Percentiles rank a stretch among this genome's conserved stretches.
Evolutionary conservation across 805 yeast genomes (phyloP).

Genomic region (Metschnikowia cubensis): DNA sequence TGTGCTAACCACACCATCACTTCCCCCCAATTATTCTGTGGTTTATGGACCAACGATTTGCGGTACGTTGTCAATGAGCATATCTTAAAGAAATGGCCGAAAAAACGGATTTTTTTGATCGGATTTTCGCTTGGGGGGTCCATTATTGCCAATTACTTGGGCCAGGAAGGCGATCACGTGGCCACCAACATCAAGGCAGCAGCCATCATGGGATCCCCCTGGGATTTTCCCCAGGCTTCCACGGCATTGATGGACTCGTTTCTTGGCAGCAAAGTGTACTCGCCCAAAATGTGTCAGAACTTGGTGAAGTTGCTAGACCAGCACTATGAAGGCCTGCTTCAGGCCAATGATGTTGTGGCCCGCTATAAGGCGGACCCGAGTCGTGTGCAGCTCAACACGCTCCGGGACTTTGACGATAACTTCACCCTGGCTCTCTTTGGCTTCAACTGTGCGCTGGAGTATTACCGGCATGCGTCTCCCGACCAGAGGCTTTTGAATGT

Average conservation of each 20-base stretch:
- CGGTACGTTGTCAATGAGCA: constrained; percentile 52
- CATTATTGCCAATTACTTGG: constrained; percentile 61
- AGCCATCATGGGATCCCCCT: constrained; percentile 60
- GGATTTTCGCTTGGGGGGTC: constrained; percentile 77
- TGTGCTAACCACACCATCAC: constrained; percentile 72
- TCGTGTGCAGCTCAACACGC: constrained; percentile 29
- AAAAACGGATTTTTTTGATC: constrained; percentile 58
- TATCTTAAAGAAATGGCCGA: constrained; percentile 51
- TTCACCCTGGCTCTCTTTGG: constrained; percentile 64
- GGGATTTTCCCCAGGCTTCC: constrained; percentile 64
- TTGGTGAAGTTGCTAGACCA: constrained; percentile 29
- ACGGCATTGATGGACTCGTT: constrained; percentile 36
- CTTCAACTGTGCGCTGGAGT: constrained; percentile 55
- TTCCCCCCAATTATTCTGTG: constrained; percentile 64
- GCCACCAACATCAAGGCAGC: constrained; percentile 54
- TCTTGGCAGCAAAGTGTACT: constrained; percentile 37
- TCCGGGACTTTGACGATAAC: constrained; percentile 56
- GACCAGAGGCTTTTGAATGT: constrained; percentile 51
- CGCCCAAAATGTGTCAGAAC: constrained; percentile 42
- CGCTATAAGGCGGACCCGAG: constrained; percentile 29
- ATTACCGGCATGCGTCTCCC: constrained; percentile 65
- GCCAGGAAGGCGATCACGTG: constrained; percentile 53
- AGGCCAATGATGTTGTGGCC: constrained; percentile 21
- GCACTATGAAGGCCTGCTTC: constrained; percentile 29
- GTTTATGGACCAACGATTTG: constrained; percentile 65